phyloP scores from a whole-genome alignment of 2,329 filamentous ascomycete species.

The Rutstroemia sp. region DNA sequence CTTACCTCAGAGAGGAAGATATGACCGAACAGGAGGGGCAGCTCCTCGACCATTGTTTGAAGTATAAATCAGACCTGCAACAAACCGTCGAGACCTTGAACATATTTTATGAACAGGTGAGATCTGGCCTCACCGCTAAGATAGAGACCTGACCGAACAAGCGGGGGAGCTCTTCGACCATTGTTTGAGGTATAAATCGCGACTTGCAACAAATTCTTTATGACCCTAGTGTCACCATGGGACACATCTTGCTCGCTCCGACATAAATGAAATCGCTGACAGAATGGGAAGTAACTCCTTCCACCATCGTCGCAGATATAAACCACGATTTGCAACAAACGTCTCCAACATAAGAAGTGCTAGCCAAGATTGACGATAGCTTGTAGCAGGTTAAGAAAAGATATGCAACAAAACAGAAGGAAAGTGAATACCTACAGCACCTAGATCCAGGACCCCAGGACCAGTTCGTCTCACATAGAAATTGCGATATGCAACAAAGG shows the following conservation, averaged over 20 bases:
- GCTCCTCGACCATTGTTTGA: no score
- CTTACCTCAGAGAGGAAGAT: no score
- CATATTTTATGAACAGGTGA: no score
- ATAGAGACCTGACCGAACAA: no score
- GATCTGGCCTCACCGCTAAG: no score
- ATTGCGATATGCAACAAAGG: background rate
- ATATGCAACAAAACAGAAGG: background rate
- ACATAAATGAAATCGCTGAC: background rate
- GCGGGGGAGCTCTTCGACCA: no score
- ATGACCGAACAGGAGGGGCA: no score
- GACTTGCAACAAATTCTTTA: no score
- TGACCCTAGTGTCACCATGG: background rate
- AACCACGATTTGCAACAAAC: background rate
- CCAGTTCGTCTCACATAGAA: background rate
- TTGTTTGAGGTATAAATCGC: no score
- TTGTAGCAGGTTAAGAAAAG: background rate
- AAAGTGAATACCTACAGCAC: background rate
- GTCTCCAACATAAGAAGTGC: background rate
- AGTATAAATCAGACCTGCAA: no score
- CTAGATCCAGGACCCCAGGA: background rate
- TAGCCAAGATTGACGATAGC: background rate
- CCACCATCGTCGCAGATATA: background rate
- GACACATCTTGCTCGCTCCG: background rate
- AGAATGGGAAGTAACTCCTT: background rate
- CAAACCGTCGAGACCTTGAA: no score